A percentile compares a stretch with the other conserved stretches of the same genome.
phyloP scores from a whole-genome alignment of 768 basidiomycete genomes.

The Boletellus emodensis region DNA sequence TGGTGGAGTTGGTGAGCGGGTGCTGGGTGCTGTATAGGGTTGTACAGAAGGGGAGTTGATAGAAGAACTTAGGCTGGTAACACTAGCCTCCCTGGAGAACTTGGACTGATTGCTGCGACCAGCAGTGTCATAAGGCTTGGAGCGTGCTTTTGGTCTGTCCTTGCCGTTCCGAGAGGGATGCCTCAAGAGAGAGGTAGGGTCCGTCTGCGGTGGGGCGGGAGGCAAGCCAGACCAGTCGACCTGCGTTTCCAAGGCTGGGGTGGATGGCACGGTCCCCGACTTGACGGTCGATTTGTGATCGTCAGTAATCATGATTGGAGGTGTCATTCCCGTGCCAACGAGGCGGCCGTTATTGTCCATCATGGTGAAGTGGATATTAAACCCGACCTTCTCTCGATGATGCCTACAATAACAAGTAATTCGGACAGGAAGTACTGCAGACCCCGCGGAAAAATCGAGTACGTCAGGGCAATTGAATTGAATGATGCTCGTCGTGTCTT shows the following conservation, averaged over 20 bases:
- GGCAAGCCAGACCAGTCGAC: slow-evolving; percentile 49
- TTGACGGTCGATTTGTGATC: slow-evolving; percentile 84
- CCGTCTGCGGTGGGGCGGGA: slow-evolving; percentile 18
- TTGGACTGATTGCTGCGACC: slow-evolving; percentile 36
- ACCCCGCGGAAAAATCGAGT: slow-evolving; percentile 84
- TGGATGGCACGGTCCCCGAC: slow-evolving; percentile 20
- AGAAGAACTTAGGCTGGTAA: slow-evolving; percentile 48
- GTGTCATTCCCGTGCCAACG: slow-evolving; percentile 76
- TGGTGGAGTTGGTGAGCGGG: slow-evolving; percentile 31
- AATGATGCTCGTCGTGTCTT: slow-evolving; percentile 81
- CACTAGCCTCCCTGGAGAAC: slow-evolving; percentile 54
- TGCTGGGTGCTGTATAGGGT: slow-evolving; percentile 31
- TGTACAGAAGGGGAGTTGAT: slow-evolving; percentile 40
- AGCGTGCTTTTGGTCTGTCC: slow-evolving; percentile 50
- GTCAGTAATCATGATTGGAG: slow-evolving; percentile 98
- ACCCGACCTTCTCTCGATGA: slow-evolving; percentile 95
- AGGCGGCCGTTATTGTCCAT: slow-evolving; percentile 73
- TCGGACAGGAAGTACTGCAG: slow-evolving; percentile 84
- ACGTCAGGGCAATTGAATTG: slow-evolving; percentile 94
- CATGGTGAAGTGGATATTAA: slow-evolving; percentile 85
- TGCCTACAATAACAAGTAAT: slow-evolving; percentile 99
- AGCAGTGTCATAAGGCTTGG: slow-evolving; percentile 63
- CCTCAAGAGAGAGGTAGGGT: slow-evolving; percentile 43
- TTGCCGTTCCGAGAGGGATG: slow-evolving; percentile 44
- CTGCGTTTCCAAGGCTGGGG: slow-evolving; percentile 39